Base-by-base conservation (phyloP, 2,329 filamentous ascomycete species). In the Fusarium sublunatum region DNA sequence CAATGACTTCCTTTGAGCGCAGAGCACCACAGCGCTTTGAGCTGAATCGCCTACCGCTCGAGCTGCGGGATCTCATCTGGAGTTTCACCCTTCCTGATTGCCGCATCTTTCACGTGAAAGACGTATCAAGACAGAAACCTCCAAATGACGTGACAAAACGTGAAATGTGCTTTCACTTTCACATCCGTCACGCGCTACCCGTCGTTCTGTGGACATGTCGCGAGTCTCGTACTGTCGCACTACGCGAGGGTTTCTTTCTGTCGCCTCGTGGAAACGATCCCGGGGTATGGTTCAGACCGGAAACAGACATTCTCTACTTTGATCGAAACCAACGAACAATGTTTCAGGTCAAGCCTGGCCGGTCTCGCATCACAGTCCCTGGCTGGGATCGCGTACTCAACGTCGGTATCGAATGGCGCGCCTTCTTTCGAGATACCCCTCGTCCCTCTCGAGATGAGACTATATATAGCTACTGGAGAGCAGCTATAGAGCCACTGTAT, bases 21-120 rank as follows among this genome's bases (percentile, higher is more conserved):
- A 38, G 5, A 28, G 13, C 10, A 22, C 8, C 41, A 11, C 34
- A 2, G 2, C n/a, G 7, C 4, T n/a, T 68, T 2, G 40, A 49
- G 25, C 52, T 73, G 15, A 53, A 40, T 2, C 24, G 25, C 15
- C 56, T 75, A 3, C 72, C 73, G 1, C 45, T 41, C 3, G 74
- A 75, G 51, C 57, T 76, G 29, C 66, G 72, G 25, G 61, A 70
- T 25, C 56, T 70, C 28, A 64, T 74, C 46, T 76, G 74, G 71
- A 62, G 68, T 34, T 66, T 68, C 28, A 67, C 67, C 1, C 68
- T 74, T 1, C 72, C 72, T 7, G 28, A 51, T 2, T 36, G 50
- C n/a, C 72, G 73, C 43, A 53, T 76, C 38, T 76, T 76, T 49
- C 71, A 75, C 40, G 48, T 75, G 48, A 64, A 64, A 11, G 49